Evolutionary conservation across 306 rosid genomes (phyloP).

Genomic region (Acacia crassicarpa): DNA sequence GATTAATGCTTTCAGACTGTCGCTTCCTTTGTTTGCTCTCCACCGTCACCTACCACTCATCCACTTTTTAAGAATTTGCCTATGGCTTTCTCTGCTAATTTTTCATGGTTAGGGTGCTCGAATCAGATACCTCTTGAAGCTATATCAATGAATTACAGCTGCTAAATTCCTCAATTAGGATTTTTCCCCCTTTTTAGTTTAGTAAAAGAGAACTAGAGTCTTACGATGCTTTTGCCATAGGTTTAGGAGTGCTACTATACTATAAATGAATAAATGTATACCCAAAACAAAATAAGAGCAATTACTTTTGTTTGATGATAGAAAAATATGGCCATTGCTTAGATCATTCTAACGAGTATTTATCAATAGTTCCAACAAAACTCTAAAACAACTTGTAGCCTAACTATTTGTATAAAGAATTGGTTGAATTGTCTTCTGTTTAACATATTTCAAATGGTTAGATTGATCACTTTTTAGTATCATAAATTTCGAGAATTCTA

Average conservation of each 20-base stretch:
- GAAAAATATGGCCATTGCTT: neutral
- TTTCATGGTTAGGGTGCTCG: too few species aligned
- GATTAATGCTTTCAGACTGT: too few species aligned
- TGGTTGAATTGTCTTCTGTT: neutral
- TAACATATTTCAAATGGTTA: neutral
- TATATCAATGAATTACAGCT: too few species aligned
- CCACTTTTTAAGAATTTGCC: too few species aligned
- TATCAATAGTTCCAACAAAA: neutral
- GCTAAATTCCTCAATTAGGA: neutral
- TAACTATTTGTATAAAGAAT: neutral
- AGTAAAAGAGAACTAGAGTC: neutral
- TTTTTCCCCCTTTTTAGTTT: neutral
- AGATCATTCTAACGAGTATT: neutral
- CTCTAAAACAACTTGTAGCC: neutral
- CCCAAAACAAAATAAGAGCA: neutral
- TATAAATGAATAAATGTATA: neutral
- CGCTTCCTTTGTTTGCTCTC: too few species aligned
- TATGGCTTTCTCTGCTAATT: too few species aligned
- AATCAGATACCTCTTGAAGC: too few species aligned
- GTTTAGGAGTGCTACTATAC: neutral
- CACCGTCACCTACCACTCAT: too few species aligned
- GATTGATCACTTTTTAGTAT: neutral
- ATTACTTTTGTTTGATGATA: neutral
- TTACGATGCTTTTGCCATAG: neutral
- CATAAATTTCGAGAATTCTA: too few species aligned